Conservation (phyloP, 2,329 filamentous ascomycete species). For the Emydomyces testavorans region DNA sequence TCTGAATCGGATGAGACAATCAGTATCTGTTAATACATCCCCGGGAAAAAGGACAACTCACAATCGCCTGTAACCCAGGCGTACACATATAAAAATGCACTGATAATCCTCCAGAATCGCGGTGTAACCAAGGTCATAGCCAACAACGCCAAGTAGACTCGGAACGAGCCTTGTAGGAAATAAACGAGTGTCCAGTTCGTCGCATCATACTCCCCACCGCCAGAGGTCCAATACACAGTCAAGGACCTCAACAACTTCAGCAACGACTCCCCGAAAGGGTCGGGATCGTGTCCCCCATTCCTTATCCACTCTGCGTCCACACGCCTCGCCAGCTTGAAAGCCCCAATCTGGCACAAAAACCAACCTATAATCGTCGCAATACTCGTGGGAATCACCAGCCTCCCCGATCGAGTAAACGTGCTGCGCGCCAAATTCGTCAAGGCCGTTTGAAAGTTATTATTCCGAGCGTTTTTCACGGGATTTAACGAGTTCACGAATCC, state of each 20-base stretch:
- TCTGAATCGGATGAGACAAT: conserved; percentile 13
- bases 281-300: conserved; percentile 12
- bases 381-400: conserved; percentile 21
- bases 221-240: conserved; percentile 28
- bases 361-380: conserved; percentile 19
- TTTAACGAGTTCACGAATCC: conserved; percentile 25
- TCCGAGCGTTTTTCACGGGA: conserved; percentile 20
- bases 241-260: conserved; percentile 17
- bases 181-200: conserved; percentile 36
- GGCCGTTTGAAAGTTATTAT: conserved; percentile 18
- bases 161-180: conserved; percentile 34
- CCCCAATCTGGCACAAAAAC: conserved; percentile 20
- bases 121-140: conserved; percentile 31
- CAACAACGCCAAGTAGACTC: conserved; percentile 35
- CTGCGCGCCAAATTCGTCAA: conserved; percentile 19
- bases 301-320: conserved; percentile 22
- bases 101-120: conserved; percentile 27
- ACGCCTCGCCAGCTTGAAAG: conserved; percentile 18
- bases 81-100: conserved; percentile 30
- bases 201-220: conserved; percentile 33
- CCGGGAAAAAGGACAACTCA: conserved; percentile 12
- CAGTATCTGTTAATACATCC: not conserved
- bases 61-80: conserved; percentile 25
- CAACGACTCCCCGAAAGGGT: conserved; percentile 16
- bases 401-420: conserved; percentile 19